Percentiles rank a stretch among this genome's conserved stretches.
phyloP scores from a whole-genome alignment of 306 rosid genomes.

The Chamaecrista fasciculata region DNA sequence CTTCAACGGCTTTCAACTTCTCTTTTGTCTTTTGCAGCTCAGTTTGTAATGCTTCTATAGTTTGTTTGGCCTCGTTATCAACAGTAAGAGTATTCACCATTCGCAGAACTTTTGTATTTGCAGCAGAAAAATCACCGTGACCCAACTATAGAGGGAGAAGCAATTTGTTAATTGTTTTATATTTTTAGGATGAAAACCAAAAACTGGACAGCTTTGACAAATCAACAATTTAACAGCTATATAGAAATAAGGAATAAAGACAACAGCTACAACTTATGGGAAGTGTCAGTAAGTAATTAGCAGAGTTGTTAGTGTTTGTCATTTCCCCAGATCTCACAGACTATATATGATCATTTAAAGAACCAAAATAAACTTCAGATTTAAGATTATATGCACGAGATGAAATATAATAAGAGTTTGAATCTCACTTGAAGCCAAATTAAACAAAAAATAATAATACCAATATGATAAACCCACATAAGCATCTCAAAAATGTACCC shows the following conservation, averaged over 20 bases:
- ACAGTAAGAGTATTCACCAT: slow-evolving; percentile 92
- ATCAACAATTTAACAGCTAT: slow-evolving; percentile 10
- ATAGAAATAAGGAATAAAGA: not conserved
- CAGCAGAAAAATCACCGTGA: slow-evolving; percentile 79
- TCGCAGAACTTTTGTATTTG: slow-evolving; percentile 89
- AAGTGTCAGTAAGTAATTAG: not conserved
- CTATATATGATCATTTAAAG: not conserved
- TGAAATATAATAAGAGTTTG: not conserved
- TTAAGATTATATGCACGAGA: not conserved
- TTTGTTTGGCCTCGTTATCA: slow-evolving; percentile 92
- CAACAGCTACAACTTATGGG: not conserved
- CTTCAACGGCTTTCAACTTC: slow-evolving; percentile 92
- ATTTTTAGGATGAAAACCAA: slow-evolving; percentile 22
- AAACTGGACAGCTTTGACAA: slow-evolving; percentile 18
- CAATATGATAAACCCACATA: slow-evolving; percentile 5
- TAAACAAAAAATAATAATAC: no score
- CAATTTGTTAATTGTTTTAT: slow-evolving; percentile 11
- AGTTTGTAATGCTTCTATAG: slow-evolving; percentile 80
- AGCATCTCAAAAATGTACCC: slow-evolving; percentile 13
- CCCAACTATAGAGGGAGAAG: slow-evolving; percentile 63
- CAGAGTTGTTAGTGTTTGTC: not conserved
- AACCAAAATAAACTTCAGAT: slow-evolving; percentile 15
- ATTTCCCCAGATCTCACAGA: not conserved
- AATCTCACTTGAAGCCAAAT: no score
- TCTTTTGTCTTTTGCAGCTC: slow-evolving; percentile 92